Evolutionary conservation across 345 rosid species (phyloP).

Genomic region (Euphorbia peplus): DNA sequence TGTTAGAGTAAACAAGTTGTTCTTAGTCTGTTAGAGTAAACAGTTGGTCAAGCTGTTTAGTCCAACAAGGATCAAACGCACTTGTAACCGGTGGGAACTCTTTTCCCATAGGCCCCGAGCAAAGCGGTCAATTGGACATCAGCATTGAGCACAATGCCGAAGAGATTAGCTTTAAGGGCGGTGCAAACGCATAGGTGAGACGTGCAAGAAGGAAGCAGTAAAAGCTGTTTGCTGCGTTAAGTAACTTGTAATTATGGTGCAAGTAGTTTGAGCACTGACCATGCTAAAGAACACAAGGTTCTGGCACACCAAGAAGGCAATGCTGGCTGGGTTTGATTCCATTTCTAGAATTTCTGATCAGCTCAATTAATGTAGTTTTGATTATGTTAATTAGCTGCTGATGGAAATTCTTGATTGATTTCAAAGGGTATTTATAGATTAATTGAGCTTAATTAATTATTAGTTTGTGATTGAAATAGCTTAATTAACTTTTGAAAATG

Average conservation of each 20-base stretch:
- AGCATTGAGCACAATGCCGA: background rate
- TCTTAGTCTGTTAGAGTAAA: too few relatives aligned
- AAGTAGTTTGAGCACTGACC: background rate
- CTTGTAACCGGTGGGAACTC: background rate
- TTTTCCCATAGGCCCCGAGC: background rate
- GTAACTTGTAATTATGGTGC: background rate
- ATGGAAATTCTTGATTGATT: too few relatives aligned
- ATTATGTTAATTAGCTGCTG: too few relatives aligned
- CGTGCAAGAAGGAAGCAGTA: background rate
- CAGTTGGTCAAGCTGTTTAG: too few relatives aligned
- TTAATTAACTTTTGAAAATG: too few relatives aligned
- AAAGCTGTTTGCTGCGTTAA: conserved; percentile 10
- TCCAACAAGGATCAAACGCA: background rate
- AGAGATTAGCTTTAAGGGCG: background rate
- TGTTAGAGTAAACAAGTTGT: too few relatives aligned
- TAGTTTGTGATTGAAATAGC: too few relatives aligned
- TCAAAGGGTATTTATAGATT: too few relatives aligned
- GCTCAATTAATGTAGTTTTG: too few relatives aligned
- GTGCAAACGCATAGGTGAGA: background rate
- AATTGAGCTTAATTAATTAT: too few relatives aligned
- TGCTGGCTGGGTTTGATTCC: background rate
- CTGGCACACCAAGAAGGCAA: background rate
- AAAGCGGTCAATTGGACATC: background rate
- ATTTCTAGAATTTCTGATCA: background rate
- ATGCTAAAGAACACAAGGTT: conserved; percentile 8